Evolutionary conservation across 768 basidiomycete species (phyloP), one percentile per base, ranked within the genome.

Genomic region (Hygrophoropsis aurantiaca): DNA sequence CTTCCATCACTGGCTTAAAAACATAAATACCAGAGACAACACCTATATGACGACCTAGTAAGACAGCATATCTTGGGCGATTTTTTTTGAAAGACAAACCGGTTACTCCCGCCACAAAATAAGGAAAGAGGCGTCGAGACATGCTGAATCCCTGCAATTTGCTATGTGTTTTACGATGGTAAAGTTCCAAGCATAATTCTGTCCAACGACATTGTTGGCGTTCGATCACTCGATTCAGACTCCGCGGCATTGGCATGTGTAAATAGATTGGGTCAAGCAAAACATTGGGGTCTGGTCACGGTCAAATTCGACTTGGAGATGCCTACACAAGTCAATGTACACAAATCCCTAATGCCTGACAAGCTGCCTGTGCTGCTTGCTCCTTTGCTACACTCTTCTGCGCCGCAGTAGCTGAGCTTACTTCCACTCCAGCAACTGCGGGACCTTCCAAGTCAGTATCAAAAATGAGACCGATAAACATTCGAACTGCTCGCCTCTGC

Each of bases 1-100:
- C 41, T 34, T 66, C 62, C 9, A 76, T 49, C 16, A 69, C 35
- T 21, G 84, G 84, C 55, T 77, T 74, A 67, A 86, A 86, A 43
- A 85, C 80, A 59, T 86, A 85, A 18, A 84, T 59, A 8, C 85
- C 85, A 11, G 85, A 84, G 21, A 73, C 53, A 42, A 84, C 61
- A 24, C 85, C 85, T 86, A 51, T 11, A 41, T 49, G 16, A 37
- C 24, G 42, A 37, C 18, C 11, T 20, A 9, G 30, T 27, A 9
- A 34, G 21, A 19, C n/a, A 40, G 49, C 9, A 59, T 47, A 38
- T 32, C 21, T n/a, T 38, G 27, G 40, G 6, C 5, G 15, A 11
- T 40, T 7, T 25, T 11, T 24, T 3, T 4, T 18, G 46, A 42
- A 44, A 16, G 15, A 37, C 52, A 44, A 57, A 85, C 85, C 86